Evolutionary conservation across 1,139 yeast genomes (phyloP).

Genomic region (Taphrina pruni): DNA sequence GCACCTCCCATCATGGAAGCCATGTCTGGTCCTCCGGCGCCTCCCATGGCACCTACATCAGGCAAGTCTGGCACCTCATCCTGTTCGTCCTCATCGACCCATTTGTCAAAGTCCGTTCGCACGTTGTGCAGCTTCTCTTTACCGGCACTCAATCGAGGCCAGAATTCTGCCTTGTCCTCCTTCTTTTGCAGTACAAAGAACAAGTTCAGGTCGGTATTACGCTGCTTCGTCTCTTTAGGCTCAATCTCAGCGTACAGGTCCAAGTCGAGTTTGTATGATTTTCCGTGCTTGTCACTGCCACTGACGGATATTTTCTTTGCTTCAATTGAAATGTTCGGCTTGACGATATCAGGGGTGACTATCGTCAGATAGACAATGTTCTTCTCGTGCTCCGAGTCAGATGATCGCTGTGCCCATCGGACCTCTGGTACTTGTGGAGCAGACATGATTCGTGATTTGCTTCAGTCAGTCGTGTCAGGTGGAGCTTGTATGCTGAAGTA

Average conservation of each 20-base stretch:
- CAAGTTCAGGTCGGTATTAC: conserved; percentile 74
- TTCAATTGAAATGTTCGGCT: conserved; percentile 68
- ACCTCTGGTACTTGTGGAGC: conserved; percentile 40
- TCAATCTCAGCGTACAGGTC: conserved; percentile 60
- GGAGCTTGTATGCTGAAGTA: not conserved
- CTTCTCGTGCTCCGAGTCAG: conserved; percentile 68
- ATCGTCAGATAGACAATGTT: conserved; percentile 79
- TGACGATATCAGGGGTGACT: conserved; percentile 70
- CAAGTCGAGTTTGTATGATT: conserved; percentile 46
- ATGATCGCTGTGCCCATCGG: conserved; percentile 61
- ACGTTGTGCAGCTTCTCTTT: conserved; percentile 73
- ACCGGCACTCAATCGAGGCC: conserved; percentile 89
- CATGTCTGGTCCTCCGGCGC: conserved; percentile 50
- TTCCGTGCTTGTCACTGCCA: conserved; percentile 60
- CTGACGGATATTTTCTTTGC: conserved; percentile 63
- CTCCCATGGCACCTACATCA: conserved; percentile 50
- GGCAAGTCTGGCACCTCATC: conserved; percentile 54
- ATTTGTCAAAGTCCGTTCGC: conserved; percentile 91
- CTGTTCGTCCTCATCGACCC: conserved; percentile 97
- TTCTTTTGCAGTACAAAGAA: conserved; percentile 75
- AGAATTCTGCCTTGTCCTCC: conserved; percentile 70
- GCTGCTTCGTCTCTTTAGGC: conserved; percentile 57
- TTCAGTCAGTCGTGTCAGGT: too few relatives aligned
- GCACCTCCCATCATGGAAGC: conserved; percentile 40
- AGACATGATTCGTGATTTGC: conserved; percentile 10